These are phyloP conservation scores for Corylus heterophylla DNA, from an alignment of 306 rosid species.

Conservation along the genomic window DNA sequence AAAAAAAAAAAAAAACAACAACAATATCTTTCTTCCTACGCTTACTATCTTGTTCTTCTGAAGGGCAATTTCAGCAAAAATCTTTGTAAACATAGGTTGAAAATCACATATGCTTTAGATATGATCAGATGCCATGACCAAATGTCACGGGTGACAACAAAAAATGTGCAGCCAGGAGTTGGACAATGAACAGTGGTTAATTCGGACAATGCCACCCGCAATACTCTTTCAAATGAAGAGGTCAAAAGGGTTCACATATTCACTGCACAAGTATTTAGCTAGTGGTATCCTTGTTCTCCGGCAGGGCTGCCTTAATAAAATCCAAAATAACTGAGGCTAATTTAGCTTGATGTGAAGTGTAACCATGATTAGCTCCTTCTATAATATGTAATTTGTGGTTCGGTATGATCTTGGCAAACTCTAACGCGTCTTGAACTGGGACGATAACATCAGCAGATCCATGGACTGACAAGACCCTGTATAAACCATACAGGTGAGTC, in stretches of 20 bases:
- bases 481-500: slow-evolving; percentile 3
- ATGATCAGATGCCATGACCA: too few species aligned
- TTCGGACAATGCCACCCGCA: neutral
- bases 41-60: neutral
- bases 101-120: neutral
- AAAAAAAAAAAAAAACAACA: too few species aligned
- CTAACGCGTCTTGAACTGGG: slow-evolving; percentile 60
- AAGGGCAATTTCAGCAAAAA: neutral
- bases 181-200: neutral
- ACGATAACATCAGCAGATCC: slow-evolving; percentile 55
- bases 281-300: slow-evolving; percentile 30
- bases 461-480: slow-evolving; percentile 75
- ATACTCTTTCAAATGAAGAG: neutral
- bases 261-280: slow-evolving; percentile 26
- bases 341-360: slow-evolving; percentile 52
- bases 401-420: slow-evolving; percentile 69
- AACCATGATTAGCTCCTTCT: slow-evolving; percentile 68
- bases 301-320: slow-evolving; percentile 51
- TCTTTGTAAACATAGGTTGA: neutral
- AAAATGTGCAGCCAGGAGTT: too few species aligned
- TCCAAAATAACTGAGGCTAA: slow-evolving; percentile 43
- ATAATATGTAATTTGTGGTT: slow-evolving; percentile 64
- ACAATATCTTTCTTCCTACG: neutral
- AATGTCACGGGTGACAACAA: too few species aligned
- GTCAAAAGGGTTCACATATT: neutral